phyloP scores from a whole-genome alignment of 257 asterid species.

The Plantago ovata region DNA sequence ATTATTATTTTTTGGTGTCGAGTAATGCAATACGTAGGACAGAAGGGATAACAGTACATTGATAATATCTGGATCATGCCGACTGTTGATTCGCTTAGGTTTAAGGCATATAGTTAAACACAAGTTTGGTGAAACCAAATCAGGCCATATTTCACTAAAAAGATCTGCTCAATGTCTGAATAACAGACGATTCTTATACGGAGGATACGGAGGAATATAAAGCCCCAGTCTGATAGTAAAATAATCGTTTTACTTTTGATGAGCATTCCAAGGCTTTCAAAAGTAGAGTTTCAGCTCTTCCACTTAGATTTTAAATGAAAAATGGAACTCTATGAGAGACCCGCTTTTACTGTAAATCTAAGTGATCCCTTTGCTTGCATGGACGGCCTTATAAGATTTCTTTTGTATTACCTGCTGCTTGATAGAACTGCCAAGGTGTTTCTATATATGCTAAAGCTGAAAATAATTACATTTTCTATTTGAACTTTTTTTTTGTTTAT shows the following conservation, averaged over 20 bases:
- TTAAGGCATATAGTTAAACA: too few relatives aligned
- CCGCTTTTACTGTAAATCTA: background rate
- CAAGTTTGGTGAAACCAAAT: background rate
- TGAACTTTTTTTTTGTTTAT: background rate
- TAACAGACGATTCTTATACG: too few relatives aligned
- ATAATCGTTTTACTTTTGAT: too few relatives aligned
- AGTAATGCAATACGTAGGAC: background rate
- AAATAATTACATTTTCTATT: background rate
- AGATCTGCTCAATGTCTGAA: too few relatives aligned
- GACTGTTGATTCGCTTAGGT: background rate
- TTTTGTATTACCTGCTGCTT: constrained; percentile 7
- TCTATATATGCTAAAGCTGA: constrained; percentile 7
- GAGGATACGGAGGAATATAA: too few relatives aligned
- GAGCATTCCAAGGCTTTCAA: background rate
- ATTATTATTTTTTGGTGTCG: background rate
- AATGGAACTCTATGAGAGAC: background rate
- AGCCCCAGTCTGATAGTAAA: too few relatives aligned
- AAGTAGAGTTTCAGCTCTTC: constrained; percentile 7
- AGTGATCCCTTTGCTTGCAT: constrained; percentile 1
- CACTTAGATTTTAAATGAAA: constrained; percentile 14
- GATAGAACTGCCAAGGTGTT: constrained; percentile 5
- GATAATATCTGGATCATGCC: background rate
- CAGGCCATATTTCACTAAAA: background rate
- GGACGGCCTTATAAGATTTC: background rate
- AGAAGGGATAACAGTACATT: background rate